Conservation (phyloP, 2,329 filamentous ascomycete genomes). For the Eutypella sp. region DNA sequence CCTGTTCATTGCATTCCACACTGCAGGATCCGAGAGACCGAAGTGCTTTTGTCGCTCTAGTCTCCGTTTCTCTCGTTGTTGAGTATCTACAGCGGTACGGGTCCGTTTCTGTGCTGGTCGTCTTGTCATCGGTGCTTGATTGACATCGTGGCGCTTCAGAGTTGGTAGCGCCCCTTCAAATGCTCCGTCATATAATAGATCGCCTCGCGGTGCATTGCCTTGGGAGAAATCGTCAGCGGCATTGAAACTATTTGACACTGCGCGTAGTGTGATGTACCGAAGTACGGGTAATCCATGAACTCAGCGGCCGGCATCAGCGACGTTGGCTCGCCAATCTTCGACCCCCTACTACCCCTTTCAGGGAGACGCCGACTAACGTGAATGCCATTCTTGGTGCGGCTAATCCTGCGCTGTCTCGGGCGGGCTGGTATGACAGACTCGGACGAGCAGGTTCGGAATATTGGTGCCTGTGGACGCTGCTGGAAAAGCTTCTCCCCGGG, state of each 20-base stretch:
- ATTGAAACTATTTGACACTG: not conserved
- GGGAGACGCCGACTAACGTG: conserved; percentile 30
- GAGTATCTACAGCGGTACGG: conserved; percentile 6
- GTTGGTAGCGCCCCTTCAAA: not conserved
- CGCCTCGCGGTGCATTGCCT: conserved; percentile 6
- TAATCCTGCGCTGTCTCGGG: conserved; percentile 31
- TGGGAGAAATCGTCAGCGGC: not conserved
- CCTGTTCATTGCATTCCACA: conserved; percentile 41
- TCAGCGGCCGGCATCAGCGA: conserved; percentile 21
- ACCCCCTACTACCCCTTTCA: conserved; percentile 12
- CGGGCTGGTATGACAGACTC: conserved; percentile 26
- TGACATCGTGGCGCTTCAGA: not conserved
- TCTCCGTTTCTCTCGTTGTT: conserved; percentile 19
- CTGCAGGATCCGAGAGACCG: conserved; percentile 31
- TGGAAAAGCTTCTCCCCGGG: conserved; percentile 20
- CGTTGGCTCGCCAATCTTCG: conserved; percentile 10
- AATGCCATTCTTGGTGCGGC: conserved; percentile 27
- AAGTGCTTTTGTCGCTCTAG: conserved; percentile 25
- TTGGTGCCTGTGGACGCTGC: conserved; percentile 26
- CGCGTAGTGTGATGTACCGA: conserved; percentile 12
- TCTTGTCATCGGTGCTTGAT: not conserved
- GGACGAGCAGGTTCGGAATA: conserved; percentile 26
- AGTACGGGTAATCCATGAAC: conserved; percentile 19
- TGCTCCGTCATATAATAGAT: not conserved
- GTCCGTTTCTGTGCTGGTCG: conserved; percentile 7